Conservation (phyloP, 2,329 filamentous ascomycete genomes). For the Epichloe gansuensis region DNA sequence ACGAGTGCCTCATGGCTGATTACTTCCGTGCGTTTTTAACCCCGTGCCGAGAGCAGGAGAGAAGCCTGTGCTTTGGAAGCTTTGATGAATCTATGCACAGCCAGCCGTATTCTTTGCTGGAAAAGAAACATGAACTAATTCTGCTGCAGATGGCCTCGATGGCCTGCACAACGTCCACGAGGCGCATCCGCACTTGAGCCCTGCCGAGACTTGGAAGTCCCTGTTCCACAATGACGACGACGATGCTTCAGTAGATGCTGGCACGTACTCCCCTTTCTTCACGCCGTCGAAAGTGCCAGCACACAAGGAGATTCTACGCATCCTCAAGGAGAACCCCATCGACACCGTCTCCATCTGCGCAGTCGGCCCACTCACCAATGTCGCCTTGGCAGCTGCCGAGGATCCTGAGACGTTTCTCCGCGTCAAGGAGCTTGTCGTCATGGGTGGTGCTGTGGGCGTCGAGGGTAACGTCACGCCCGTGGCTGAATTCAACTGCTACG, state of each 20-base stretch:
- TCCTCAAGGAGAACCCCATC: conserved; percentile 68
- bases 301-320: conserved; percentile 78
- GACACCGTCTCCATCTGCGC: conserved; percentile 84
- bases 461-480: conserved; percentile 76
- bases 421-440: conserved; percentile 84
- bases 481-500: conserved; percentile 92
- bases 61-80: neutral
- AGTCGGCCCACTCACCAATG: conserved; percentile 84
- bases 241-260: conserved; percentile 24
- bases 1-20: conserved; percentile 67
- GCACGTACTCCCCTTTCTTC: conserved; percentile 50
- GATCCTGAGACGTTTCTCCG: conserved; percentile 83
- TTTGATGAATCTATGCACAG: too few relatives aligned
- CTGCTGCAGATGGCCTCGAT: conserved; percentile 54
- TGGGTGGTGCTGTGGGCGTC: conserved; percentile 76
- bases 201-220: conserved; percentile 60
- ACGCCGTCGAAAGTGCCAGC: conserved; percentile 61
- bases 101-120: too few relatives aligned
- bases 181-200: conserved; percentile 61
- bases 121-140: neutral
- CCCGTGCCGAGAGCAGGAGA: neutral
- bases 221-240: conserved; percentile 38
- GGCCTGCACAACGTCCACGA: conserved; percentile 67
- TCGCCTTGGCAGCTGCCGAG: conserved; percentile 76
- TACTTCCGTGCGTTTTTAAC: conserved; percentile 61